Evolutionary conservation across 202 grass and related monocot species (phyloP).

Genomic region (Hordeum pubiflorum): DNA sequence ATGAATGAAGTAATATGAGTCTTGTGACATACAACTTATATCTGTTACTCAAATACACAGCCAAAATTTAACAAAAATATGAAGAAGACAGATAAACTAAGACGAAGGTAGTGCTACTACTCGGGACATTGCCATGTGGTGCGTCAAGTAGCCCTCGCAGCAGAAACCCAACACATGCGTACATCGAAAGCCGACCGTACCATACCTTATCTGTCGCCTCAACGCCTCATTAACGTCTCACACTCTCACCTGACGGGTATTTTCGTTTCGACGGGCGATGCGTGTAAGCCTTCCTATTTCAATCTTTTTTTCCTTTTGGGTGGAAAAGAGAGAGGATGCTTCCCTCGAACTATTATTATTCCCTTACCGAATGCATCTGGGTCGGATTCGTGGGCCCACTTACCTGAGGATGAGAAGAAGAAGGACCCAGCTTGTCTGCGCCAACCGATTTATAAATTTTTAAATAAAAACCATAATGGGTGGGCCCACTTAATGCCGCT

Average conservation of each 20-base stretch:
- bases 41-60: too few species aligned
- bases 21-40: too few species aligned
- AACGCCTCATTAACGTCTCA: not conserved
- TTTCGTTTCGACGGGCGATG: not conserved
- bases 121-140: not conserved
- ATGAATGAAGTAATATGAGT: too few species aligned
- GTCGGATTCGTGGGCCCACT: not conserved
- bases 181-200: not conserved
- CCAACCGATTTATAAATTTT: not conserved
- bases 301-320: too few species aligned
- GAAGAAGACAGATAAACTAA: too few species aligned
- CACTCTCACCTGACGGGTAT: not conserved
- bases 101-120: too few species aligned
- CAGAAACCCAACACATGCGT: not conserved
- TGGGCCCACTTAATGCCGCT: not conserved
- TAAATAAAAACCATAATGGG: not conserved
- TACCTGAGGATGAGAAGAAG: too few species aligned
- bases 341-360: not conserved
- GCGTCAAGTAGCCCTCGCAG: not conserved
- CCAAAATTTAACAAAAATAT: too few species aligned
- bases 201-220: too few species aligned
- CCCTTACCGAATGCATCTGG: conserved; percentile 12
- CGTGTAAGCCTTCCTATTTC: not conserved
- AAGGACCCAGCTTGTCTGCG: conserved; percentile 25
- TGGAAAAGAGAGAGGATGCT: not conserved